phyloP scores from a whole-genome alignment of 768 basidiomycete genomes.

The Lactarius sanguifluus region DNA sequence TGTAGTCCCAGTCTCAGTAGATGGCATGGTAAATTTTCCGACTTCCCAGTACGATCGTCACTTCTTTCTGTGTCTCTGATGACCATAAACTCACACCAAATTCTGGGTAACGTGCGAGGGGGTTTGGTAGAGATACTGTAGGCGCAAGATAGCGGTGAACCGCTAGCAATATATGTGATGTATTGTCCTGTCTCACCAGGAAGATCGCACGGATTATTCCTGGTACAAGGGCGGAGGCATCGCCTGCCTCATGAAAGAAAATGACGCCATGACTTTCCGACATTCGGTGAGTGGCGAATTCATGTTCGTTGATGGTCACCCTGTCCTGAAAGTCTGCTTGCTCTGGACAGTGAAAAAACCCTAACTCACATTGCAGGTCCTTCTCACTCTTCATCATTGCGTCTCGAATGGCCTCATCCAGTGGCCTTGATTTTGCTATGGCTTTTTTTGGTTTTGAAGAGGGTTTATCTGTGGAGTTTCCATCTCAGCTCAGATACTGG shows the following conservation, averaged over 20 bases:
- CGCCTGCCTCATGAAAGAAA: background rate
- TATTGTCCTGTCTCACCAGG: background rate
- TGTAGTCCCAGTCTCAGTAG: background rate
- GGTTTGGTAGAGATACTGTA: background rate
- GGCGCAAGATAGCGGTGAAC: background rate
- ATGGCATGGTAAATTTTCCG: background rate
- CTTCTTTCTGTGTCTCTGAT: background rate
- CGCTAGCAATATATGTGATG: background rate
- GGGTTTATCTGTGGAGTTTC: background rate
- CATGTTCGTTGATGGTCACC: background rate
- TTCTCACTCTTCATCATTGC: background rate
- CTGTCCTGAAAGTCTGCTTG: no score
- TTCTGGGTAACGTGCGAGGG: background rate
- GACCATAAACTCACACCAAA: conserved; percentile 8
- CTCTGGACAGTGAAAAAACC: no score
- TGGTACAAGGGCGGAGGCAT: background rate
- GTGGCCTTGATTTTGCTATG: background rate
- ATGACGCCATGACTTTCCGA: conserved; percentile 2
- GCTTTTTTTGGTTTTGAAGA: background rate
- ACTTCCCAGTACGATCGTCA: conserved; percentile 1
- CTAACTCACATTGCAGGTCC: background rate
- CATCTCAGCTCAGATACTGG: no score
- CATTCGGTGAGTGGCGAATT: background rate
- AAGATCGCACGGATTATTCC: background rate
- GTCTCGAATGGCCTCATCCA: background rate